These are phyloP conservation scores for Typha latifolia DNA, from an alignment of 176 grass and related monocot genomes.

Conservation along the genomic window DNA sequence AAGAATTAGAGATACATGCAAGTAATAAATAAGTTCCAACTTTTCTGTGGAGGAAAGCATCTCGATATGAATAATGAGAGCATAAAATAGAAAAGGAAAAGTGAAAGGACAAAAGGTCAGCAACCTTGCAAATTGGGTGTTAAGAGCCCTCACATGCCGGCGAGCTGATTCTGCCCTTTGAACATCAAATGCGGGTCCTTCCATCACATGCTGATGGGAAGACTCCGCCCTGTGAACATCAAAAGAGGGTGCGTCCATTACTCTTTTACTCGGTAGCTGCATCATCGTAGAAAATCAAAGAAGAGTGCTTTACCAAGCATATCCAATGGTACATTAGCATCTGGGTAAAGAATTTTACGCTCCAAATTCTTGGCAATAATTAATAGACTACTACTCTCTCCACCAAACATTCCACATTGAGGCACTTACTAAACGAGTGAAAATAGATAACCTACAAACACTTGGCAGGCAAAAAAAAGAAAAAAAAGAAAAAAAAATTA, in stretches of 20 bases:
- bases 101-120: background rate
- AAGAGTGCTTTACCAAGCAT: conserved; percentile 8
- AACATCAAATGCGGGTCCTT: conserved; percentile 38
- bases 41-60: background rate
- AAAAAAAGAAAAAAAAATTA: too few relatives aligned
- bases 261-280: conserved; percentile 70
- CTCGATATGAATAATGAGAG: background rate
- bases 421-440: background rate
- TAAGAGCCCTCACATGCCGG: conserved; percentile 77
- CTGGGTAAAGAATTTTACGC: background rate
- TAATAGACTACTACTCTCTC: background rate
- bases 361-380: background rate
- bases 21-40: background rate
- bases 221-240: conserved; percentile 59
- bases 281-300: conserved; percentile 33
- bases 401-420: too few relatives aligned
- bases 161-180: conserved; percentile 45
- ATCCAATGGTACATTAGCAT: conserved; percentile 7
- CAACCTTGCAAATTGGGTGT: conserved; percentile 81
- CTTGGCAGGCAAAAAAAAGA: background rate
- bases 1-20: background rate
- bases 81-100: background rate
- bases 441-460: background rate
- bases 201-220: conserved; percentile 68
- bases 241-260: conserved; percentile 76